A percentile compares a stretch with the other conserved stretches of the same genome.
These are phyloP conservation scores for California macrophylla DNA, from an alignment of 441 rosid genomes.

Conservation along the genomic window DNA sequence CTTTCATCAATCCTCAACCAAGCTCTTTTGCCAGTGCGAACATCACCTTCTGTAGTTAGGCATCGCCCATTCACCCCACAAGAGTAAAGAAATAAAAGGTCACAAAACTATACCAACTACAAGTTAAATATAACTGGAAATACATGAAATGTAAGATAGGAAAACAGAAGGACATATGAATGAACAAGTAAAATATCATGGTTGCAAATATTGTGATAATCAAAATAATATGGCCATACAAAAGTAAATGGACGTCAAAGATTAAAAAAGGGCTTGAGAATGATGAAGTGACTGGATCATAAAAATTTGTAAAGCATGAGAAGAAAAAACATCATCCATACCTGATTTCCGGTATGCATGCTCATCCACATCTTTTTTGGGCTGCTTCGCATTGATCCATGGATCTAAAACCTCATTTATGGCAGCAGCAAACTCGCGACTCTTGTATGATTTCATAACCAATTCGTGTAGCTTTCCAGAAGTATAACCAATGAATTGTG, in stretches of 20 bases:
- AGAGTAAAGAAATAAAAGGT: neutral
- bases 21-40: conserved; percentile 65
- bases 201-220: neutral
- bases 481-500: conserved; percentile 89
- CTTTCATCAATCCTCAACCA: conserved; percentile 57
- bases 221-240: neutral
- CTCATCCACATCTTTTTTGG: conserved; percentile 80
- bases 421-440: conserved; percentile 94
- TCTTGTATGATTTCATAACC: conserved; percentile 94
- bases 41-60: conserved; percentile 49
- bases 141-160: neutral
- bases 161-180: neutral
- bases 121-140: conserved; percentile 10
- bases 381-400: conserved; percentile 90
- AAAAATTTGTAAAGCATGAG: neutral
- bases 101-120: conserved; percentile 15
- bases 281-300: neutral
- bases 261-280: neutral
- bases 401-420: conserved; percentile 95
- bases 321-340: conserved; percentile 21
- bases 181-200: neutral
- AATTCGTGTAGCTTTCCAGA: conserved; percentile 91
- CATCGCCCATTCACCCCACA: conserved; percentile 19
- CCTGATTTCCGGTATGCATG: conserved; percentile 75
- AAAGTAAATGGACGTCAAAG: neutral